These are phyloP conservation scores for Sequoiadendron giganteum DNA, from an alignment of 75 land plant species.

Conservation along the genomic window DNA sequence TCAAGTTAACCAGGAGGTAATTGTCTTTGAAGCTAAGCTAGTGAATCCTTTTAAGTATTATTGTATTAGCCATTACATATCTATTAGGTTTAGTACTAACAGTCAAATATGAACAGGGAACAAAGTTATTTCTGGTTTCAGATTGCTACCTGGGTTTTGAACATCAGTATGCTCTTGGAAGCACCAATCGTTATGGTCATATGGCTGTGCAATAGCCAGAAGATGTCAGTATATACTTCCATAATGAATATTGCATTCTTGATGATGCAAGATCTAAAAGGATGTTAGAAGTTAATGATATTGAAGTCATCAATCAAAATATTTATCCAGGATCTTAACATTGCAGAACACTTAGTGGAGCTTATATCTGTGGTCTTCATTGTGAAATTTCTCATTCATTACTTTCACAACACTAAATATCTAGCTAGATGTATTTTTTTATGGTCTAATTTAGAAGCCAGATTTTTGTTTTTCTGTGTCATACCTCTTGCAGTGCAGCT, in stretches of 20 bases:
- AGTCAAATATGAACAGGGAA: constrained; percentile 51
- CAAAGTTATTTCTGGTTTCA: constrained; percentile 74
- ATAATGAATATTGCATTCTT: neutral
- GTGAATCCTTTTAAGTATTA: neutral
- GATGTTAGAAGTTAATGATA: neutral
- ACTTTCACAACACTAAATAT: neutral
- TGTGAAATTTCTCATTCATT: neutral
- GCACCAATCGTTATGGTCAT: neutral
- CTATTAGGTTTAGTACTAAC: neutral
- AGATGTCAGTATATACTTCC: neutral
- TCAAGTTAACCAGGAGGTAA: constrained; percentile 26
- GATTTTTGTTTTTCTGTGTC: neutral
- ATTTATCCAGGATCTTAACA: neutral
- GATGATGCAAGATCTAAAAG: neutral
- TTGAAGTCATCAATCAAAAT: neutral
- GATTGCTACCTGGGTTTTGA: constrained; percentile 96
- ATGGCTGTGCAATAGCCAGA: neutral
- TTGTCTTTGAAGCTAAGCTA: neutral
- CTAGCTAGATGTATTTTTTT: neutral
- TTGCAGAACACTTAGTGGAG: neutral
- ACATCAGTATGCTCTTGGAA: constrained; percentile 44
- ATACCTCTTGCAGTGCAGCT: neutral
- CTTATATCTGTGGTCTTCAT: neutral
- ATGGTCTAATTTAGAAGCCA: neutral
- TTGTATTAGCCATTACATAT: neutral